Base-by-base conservation (phyloP, 768 basidiomycete species). In the Chlorophyllum brunneum region DNA sequence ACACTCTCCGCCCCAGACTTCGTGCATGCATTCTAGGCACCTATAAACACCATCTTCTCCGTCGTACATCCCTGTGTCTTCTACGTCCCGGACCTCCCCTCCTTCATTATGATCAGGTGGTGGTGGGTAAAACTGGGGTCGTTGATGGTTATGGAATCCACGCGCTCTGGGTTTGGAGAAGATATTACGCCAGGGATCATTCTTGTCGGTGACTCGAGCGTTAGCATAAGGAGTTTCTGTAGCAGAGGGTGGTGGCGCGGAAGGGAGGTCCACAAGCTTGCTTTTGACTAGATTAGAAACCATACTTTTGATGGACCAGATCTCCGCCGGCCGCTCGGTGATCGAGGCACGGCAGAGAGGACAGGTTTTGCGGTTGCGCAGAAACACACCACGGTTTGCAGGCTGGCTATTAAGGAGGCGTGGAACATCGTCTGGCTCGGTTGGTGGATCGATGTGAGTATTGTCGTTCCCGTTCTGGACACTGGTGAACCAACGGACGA, bases 31-130 rank as follows among this genome's bases (percentile, higher is more conserved):
- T 37, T 83, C 82, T 13, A 81, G 60, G 63, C 90, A 92, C 15
- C 89, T 77, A 60, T 81, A 85, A n/a, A 92, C 85, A 9, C 83
- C 86, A 54, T 91, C 89, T 57, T 89, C 87, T 7, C 70, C 72
- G 60, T 92, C 89, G 29, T 78, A 77, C 71, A 86, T 79, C 0
- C 88, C 87, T 58, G 83, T 67, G 23, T 75, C 69, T 36, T 73
- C 75, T 48, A 59, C 67, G 59, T 61, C 60, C 59, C 60, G 62
- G 11, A 49, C 56, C 50, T 65, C 60, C 49, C 46, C 58, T 8
- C 56, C 47, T 53, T 62, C 42, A 57, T 60, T 30, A 55, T 59
- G 8, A 59, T 54, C 6, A 55, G 55, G 38, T 50, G 51, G 48
- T 34, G 54, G 42, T 10, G 45, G 54, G 50, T 22, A 26, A 30